Conservation (phyloP, 140 eudicot genomes). For the Erigeron philadelphicus region DNA sequence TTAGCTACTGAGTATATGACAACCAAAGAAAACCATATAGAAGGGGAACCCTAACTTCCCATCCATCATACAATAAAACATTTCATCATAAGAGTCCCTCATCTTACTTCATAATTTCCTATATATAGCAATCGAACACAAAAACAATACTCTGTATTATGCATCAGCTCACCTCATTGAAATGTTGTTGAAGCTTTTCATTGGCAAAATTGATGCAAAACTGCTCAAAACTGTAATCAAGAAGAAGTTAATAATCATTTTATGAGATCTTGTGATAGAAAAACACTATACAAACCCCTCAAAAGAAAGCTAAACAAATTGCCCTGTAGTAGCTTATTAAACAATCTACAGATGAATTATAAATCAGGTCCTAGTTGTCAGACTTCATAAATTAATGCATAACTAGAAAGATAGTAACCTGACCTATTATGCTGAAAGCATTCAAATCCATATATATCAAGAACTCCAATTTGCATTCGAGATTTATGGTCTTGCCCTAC, state of each 20-base stretch:
- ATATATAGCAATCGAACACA: constrained; percentile 13
- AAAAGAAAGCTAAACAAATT: not conserved
- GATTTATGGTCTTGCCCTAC: constrained; percentile 92
- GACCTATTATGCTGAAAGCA: constrained; percentile 89
- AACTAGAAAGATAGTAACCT: constrained; percentile 6
- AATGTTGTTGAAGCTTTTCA: constrained; percentile 99
- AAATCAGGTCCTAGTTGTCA: not conserved
- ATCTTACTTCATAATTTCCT: not conserved
- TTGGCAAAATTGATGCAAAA: constrained; percentile 98
- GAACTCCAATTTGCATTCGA: constrained; percentile 78
- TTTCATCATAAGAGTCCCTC: not conserved
- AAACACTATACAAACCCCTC: not conserved
- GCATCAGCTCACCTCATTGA: constrained; percentile 71
- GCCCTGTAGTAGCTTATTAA: not conserved
- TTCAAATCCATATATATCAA: constrained; percentile 96
- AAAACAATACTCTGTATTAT: not conserved
- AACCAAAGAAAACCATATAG: not conserved
- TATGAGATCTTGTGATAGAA: constrained; percentile 1
- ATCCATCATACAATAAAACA: not conserved
- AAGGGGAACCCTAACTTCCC: constrained; percentile 4
- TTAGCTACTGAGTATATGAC: not conserved
- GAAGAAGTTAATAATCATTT: not conserved
- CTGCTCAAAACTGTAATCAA: constrained; percentile 76
- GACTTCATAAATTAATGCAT: not conserved
- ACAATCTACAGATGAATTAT: too few relatives aligned